Evolutionary conservation across 2,329 filamentous ascomycete species (phyloP), one percentile per base, ranked within the genome.

Genomic region (Alternaria arborescens): DNA sequence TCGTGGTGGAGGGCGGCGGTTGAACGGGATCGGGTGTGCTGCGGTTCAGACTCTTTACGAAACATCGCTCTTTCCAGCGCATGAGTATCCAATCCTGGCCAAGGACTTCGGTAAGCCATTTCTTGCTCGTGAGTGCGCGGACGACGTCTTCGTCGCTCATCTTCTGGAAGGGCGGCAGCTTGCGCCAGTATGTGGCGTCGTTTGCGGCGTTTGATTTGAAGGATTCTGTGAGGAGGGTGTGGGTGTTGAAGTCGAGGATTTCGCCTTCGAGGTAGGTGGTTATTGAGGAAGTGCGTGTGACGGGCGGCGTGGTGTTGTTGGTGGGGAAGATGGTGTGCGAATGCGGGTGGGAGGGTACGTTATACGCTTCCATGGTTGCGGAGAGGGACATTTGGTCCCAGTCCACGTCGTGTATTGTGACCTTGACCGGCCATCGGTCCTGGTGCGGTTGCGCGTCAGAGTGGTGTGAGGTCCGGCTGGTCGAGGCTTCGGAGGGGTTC

Each of bases 291-390:
- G 74, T 80, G 69, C 70, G 76, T 5, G 72, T 73, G 61, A 66
- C 69, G 4, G 69, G 66, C 7, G 59, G 58, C 3, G 64, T 20
- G 14, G 55, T 30, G 8, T 26, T 43, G 24, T 61, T 67, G 54
- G 55, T 65, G 53, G 38, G 57, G 70, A 71, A 62, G 47, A 77
- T 41, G 63, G 75, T 63, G 47, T 73, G 70, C 8, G 70, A 64
- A 50, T 76, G 72, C 1, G 75, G 72, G 58, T 82, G 79, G 32
- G 81, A 82, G 2, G 88, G 88, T 12, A 89, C 88, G 67, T 90
- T 88, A 77, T 88, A 89, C 5, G 88, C 88, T 76, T 89, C 87
- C 88, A 91, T 91, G 8, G 87, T 90, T 4, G 88, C 88, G 22
- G 87, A 86, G 18, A 91, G 75, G 0, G 86, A 87, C 87, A 90